Percentiles rank a stretch among this genome's conserved stretches.
Conservation (phyloP, 768 basidiomycete genomes). For the Scleroderma citrinum region DNA sequence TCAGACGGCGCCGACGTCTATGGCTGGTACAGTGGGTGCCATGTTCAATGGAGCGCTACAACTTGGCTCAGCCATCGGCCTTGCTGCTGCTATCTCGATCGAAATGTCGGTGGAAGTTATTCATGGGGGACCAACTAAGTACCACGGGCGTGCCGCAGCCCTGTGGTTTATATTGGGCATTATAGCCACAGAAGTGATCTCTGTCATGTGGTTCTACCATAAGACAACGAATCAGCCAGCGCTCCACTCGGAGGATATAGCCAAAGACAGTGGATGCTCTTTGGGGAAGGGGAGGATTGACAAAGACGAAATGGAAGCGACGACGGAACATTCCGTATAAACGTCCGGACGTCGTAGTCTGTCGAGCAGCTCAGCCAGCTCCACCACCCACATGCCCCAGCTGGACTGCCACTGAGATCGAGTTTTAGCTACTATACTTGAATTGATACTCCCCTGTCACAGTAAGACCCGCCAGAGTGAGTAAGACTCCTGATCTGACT, state of each 20-base stretch:
- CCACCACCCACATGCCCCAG: too few relatives aligned
- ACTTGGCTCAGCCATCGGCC: conserved; percentile 45
- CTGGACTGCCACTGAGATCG: too few relatives aligned
- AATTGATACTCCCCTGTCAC: too few relatives aligned
- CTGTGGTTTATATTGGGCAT: conserved; percentile 41
- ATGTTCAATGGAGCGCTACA: conserved; percentile 52
- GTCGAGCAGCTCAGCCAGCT: too few relatives aligned
- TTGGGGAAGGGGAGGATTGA: too few relatives aligned
- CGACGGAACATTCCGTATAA: too few relatives aligned
- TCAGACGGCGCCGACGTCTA: conserved; percentile 40
- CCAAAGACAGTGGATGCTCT: too few relatives aligned
- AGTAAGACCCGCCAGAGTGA: too few relatives aligned
- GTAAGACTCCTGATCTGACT: too few relatives aligned
- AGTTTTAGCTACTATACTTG: too few relatives aligned
- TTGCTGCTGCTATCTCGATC: conserved; percentile 45
- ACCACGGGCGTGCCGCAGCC: conserved; percentile 38
- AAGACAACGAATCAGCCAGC: background rate
- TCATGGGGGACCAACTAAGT: conserved; percentile 27
- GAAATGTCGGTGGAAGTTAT: conserved; percentile 36
- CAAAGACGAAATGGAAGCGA: too few relatives aligned
- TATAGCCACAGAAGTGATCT: conserved; percentile 26
- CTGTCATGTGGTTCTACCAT: conserved; percentile 31
- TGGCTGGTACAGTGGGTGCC: conserved; percentile 50
- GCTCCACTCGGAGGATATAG: background rate
- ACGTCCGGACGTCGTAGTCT: too few relatives aligned